phyloP scores from a whole-genome alignment of 805 yeast species.

The Candida andamanensis region DNA sequence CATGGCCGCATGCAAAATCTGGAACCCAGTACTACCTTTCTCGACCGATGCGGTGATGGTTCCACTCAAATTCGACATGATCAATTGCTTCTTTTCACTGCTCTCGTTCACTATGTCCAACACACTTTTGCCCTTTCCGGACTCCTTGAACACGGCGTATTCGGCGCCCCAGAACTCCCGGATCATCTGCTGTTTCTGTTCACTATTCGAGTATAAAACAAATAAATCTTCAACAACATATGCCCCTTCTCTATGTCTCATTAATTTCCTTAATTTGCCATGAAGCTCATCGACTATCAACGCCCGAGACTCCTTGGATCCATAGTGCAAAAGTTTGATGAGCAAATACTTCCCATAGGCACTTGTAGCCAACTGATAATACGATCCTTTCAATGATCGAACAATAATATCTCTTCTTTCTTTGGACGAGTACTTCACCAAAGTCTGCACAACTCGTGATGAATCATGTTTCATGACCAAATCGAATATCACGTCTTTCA shows the following conservation, averaged over 20 bases:
- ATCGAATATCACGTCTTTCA: slow-evolving; percentile 73
- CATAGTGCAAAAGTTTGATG: slow-evolving; percentile 87
- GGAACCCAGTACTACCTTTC: slow-evolving; percentile 95
- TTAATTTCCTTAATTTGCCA: slow-evolving; percentile 83
- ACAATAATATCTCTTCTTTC: slow-evolving; percentile 73
- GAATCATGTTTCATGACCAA: slow-evolving; percentile 94
- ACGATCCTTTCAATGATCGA: slow-evolving; percentile 64
- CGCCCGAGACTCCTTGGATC: slow-evolving; percentile 75
- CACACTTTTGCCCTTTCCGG: slow-evolving; percentile 58
- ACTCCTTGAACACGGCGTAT: slow-evolving; percentile 82
- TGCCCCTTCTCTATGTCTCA: slow-evolving; percentile 98
- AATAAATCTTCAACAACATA: slow-evolving; percentile 92
- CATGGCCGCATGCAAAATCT: slow-evolving; percentile 94
- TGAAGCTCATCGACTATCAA: slow-evolving; percentile 77
- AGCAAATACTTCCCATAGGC: slow-evolving; percentile 90
- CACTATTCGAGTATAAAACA: slow-evolving; percentile 76
- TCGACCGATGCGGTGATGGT: slow-evolving; percentile 88
- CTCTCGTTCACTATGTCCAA: slow-evolving; percentile 61
- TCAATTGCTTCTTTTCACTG: slow-evolving; percentile 72
- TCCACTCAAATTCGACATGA: slow-evolving; percentile 70
- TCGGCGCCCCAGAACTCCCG: slow-evolving; percentile 97
- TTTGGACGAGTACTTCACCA: slow-evolving; percentile 78
- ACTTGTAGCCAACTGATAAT: slow-evolving; percentile 79
- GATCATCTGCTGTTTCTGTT: slow-evolving; percentile 85
- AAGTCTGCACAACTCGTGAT: slow-evolving; percentile 90